Percentiles rank a stretch among this genome's conserved stretches.
phyloP scores from a whole-genome alignment of 129 eudicot genomes.

The Helianthus tuberosus region DNA sequence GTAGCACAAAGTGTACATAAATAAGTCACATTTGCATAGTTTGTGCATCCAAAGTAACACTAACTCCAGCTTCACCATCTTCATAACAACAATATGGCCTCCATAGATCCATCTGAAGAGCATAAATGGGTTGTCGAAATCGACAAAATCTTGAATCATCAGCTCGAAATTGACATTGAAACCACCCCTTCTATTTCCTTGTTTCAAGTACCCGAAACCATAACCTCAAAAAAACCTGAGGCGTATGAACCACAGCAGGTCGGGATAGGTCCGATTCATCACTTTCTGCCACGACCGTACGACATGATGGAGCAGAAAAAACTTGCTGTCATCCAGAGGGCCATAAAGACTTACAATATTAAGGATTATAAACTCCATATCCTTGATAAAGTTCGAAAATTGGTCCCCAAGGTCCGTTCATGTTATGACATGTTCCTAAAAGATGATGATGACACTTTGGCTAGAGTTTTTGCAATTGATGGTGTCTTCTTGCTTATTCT shows the following conservation, averaged over 20 bases:
- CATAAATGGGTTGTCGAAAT: slow-evolving; percentile 14
- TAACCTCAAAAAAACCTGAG: slow-evolving; percentile 15
- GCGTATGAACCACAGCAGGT: slow-evolving; percentile 45
- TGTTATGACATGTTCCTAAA: slow-evolving; percentile 36
- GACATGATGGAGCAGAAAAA: slow-evolving; percentile 42
- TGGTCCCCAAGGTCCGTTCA: slow-evolving; percentile 15
- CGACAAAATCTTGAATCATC: neutral
- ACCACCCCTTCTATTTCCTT: neutral
- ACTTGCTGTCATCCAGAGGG: slow-evolving; percentile 22
- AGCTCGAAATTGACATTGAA: neutral
- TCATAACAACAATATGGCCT: too few species aligned
- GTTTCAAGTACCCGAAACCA: slow-evolving; percentile 11
- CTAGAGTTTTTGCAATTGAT: slow-evolving; percentile 40
- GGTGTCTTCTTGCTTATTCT: slow-evolving; percentile 35
- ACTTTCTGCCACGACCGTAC: slow-evolving; percentile 27
- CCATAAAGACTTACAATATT: neutral
- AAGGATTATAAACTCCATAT: neutral
- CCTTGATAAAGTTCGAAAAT: neutral
- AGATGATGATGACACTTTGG: slow-evolving; percentile 5
- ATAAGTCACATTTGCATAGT: neutral
- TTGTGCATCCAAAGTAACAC: neutral
- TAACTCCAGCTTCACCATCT: neutral
- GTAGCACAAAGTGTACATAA: neutral
- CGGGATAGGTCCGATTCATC: slow-evolving; percentile 49
- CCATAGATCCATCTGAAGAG: neutral